Conservation (phyloP, 805 yeast species). For the Saccharomycopsis synnaedendra region DNA sequence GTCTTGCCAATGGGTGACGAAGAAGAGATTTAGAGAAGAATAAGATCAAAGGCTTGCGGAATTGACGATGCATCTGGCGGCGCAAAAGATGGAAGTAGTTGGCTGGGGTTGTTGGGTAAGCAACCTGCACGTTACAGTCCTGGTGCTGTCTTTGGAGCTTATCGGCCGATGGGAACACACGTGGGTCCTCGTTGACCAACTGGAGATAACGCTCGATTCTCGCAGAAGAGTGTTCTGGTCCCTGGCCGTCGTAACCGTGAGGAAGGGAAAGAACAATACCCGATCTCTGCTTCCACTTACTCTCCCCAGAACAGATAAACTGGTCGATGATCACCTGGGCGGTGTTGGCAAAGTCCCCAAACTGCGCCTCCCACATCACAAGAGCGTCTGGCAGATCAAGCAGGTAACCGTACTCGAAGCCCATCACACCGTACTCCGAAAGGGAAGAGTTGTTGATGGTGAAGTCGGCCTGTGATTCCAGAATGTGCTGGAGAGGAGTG, state of each 20-base stretch:
- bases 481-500: conserved; percentile 75
- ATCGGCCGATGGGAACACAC: conserved; percentile 82
- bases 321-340: conserved; percentile 97
- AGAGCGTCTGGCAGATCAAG: conserved; percentile 94
- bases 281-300: conserved; percentile 98
- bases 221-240: conserved; percentile 98
- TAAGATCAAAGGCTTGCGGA: conserved; percentile 80
- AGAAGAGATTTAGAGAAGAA: conserved; percentile 89
- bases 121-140: conserved; percentile 96
- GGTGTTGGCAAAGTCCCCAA: conserved; percentile 99
- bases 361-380: conserved; percentile 99
- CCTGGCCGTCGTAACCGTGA: conserved; percentile 99
- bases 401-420: conserved; percentile 98
- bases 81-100: conserved; percentile 92
- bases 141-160: conserved; percentile 96
- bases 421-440: conserved; percentile 98
- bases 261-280: conserved; percentile 93
- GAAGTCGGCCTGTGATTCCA: conserved; percentile 76
- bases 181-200: conserved; percentile 91
- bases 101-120: conserved; percentile 96
- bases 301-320: conserved; percentile 92
- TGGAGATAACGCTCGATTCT: conserved; percentile 95
- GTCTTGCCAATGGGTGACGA: conserved; percentile 97
- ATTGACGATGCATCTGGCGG: conserved; percentile 99
- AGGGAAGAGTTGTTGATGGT: conserved; percentile 88